Evolutionary conservation across 1,284 basidiomycete genomes (phyloP).

Genomic region (Singerocomus inundabilis): DNA sequence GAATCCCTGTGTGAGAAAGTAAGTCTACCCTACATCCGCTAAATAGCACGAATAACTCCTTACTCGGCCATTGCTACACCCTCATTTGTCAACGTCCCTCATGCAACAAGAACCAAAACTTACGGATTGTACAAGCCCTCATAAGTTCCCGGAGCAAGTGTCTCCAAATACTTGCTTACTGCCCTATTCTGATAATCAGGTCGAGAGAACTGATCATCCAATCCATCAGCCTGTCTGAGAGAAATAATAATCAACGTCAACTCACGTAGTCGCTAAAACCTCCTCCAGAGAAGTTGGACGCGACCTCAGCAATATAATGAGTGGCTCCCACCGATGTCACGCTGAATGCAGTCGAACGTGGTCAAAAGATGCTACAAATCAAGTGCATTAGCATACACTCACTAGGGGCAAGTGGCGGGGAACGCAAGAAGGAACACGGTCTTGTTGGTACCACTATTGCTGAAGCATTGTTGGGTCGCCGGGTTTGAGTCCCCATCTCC

Average conservation of each 20-base stretch:
- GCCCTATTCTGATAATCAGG: slow-evolving; percentile 17
- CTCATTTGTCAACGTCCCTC: not conserved
- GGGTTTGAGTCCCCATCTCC: slow-evolving; percentile 56
- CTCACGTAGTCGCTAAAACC: slow-evolving; percentile 51
- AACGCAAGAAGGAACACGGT: slow-evolving; percentile 61
- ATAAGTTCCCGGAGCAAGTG: slow-evolving; percentile 47
- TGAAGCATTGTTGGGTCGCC: slow-evolving; percentile 50
- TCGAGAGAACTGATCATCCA: slow-evolving; percentile 17
- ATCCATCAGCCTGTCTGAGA: not conserved
- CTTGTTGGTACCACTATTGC: slow-evolving; percentile 56
- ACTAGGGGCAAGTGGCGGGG: slow-evolving; percentile 47
- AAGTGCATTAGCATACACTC: slow-evolving; percentile 7
- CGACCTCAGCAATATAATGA: slow-evolving; percentile 52
- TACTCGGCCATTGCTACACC: slow-evolving; percentile 36
- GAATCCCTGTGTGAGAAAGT: slow-evolving; percentile 36
- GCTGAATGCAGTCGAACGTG: slow-evolving; percentile 23
- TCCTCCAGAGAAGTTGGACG: slow-evolving; percentile 59
- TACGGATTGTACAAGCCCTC: slow-evolving; percentile 59
- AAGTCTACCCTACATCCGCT: slow-evolving; percentile 33
- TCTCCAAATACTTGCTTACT: slow-evolving; percentile 39
- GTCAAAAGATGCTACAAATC: slow-evolving; percentile 1
- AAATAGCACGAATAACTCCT: slow-evolving; percentile 3
- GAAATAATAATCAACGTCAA: not conserved
- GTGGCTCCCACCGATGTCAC: slow-evolving; percentile 65
- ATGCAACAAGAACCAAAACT: slow-evolving; percentile 15